A percentile compares a stretch with the other conserved stretches of the same genome.
These are phyloP conservation scores for Yamadazyma jaroonii DNA, from an alignment of 1,139 yeast genomes.

Conservation along the genomic window DNA sequence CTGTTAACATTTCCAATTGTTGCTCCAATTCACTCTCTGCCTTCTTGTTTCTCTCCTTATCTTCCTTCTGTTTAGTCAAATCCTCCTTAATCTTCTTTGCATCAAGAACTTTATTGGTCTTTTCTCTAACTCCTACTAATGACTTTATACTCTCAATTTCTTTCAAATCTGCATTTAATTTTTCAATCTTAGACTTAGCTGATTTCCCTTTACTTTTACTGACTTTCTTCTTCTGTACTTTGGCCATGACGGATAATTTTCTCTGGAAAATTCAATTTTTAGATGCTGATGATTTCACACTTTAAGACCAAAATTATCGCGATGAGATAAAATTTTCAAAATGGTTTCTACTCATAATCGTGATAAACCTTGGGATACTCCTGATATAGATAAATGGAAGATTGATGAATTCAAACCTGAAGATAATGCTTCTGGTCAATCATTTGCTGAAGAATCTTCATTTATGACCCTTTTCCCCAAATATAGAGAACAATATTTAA, in stretches of 20 bases:
- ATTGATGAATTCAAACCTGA: conserved; percentile 87
- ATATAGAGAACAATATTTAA: conserved; percentile 87
- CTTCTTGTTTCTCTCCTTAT: conserved; percentile 33
- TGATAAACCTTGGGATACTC: conserved; percentile 98
- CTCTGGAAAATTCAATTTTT: no score
- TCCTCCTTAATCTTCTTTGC: conserved; percentile 40
- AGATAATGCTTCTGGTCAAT: conserved; percentile 79
- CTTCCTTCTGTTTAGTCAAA: conserved; percentile 37
- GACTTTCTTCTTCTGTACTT: conserved; percentile 6
- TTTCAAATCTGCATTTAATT: conserved; percentile 38
- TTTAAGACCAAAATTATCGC: no score
- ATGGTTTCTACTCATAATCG: conserved; percentile 93
- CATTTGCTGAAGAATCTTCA: conserved; percentile 91
- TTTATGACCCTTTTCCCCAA: conserved; percentile 96
- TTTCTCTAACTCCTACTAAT: conserved; percentile 7
- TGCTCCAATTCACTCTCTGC: conserved; percentile 50
- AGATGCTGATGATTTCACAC: conserved; percentile 1
- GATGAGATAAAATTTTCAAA: conserved; percentile 15
- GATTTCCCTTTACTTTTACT: conserved; percentile 27
- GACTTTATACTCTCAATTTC: conserved; percentile 36
- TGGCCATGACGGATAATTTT: no score
- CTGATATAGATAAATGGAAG: conserved; percentile 92
- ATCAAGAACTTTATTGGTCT: conserved; percentile 23
- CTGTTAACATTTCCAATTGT: conserved; percentile 60
- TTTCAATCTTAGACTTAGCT: conserved; percentile 39